Conservation (phyloP, 2,329 filamentous ascomycete species). For the Calonectria pseudoreteaudii region DNA sequence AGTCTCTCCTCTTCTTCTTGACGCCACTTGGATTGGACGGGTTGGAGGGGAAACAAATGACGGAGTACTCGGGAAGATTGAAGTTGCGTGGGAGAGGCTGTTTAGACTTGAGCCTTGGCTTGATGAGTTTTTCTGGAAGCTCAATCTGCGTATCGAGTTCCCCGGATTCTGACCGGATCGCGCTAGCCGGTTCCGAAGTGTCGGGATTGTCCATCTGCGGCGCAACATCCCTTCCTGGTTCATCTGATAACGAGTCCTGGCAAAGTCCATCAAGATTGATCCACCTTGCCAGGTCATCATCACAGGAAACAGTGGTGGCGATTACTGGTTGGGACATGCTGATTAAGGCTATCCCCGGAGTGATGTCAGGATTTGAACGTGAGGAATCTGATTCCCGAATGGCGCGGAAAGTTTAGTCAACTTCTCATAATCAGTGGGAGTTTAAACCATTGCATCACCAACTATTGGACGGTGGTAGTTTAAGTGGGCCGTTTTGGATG, state of each 20-base stretch:
- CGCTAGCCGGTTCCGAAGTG: slow-evolving; percentile 23
- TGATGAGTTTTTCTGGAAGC: slow-evolving; percentile 8
- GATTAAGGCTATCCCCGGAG: slow-evolving; percentile 12
- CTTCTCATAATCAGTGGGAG: background rate
- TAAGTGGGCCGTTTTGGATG: background rate
- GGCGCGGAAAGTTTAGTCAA: slow-evolving; percentile 14
- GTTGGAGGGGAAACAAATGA: slow-evolving; percentile 45
- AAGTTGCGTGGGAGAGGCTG: slow-evolving; percentile 20
- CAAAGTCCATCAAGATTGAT: slow-evolving; percentile 40
- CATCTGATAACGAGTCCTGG: slow-evolving; percentile 30
- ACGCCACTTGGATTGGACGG: slow-evolving; percentile 40
- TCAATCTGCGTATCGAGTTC: slow-evolving; percentile 2
- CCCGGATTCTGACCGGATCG: background rate
- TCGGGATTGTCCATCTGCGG: slow-evolving; percentile 21
- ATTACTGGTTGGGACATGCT: background rate
- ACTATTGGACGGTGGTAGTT: slow-evolving; percentile 7
- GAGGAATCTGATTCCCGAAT: background rate
- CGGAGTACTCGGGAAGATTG: slow-evolving; percentile 35
- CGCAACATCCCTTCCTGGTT: slow-evolving; percentile 23
- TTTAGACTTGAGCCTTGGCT: slow-evolving; percentile 3
- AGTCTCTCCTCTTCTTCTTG: slow-evolving; percentile 44
- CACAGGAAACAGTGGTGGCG: background rate
- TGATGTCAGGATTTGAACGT: background rate
- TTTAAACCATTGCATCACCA: background rate
- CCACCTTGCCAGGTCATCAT: slow-evolving; percentile 39